A percentile compares a stretch with the other conserved stretches of the same genome.
Evolutionary conservation across 768 basidiomycete species (phyloP).

Genomic region (Paxillus involutus): DNA sequence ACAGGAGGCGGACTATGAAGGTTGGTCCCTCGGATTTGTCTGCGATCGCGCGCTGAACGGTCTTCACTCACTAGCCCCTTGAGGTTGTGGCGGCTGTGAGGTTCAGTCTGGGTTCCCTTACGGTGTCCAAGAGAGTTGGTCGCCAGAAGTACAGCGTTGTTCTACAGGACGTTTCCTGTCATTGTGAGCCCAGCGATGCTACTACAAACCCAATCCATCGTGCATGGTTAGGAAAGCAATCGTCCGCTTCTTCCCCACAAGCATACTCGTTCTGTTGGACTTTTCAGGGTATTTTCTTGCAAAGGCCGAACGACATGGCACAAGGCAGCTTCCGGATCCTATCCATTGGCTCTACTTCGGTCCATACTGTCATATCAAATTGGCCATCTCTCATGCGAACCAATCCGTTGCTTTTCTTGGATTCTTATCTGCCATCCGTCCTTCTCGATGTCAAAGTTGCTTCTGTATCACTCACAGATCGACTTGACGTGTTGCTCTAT

Average conservation of each 20-base stretch:
- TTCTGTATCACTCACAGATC: constrained; percentile 51
- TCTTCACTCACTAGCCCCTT: constrained; percentile 13
- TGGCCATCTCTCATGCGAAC: constrained; percentile 59
- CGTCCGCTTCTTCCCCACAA: constrained; percentile 30
- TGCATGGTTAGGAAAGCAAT: constrained; percentile 54
- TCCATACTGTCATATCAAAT: constrained; percentile 46
- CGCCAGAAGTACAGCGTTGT: constrained; percentile 41
- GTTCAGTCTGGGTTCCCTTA: constrained; percentile 48
- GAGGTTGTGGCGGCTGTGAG: constrained; percentile 38
- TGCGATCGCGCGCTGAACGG: neutral
- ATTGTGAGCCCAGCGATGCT: constrained; percentile 49
- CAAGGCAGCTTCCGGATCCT: constrained; percentile 25
- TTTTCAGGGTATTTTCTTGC: constrained; percentile 43
- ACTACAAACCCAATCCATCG: constrained; percentile 44
- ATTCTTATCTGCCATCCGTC: constrained; percentile 59
- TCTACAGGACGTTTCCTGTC: constrained; percentile 40
- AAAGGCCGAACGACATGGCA: constrained; percentile 39
- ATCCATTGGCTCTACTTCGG: constrained; percentile 33
- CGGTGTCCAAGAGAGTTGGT: constrained; percentile 39
- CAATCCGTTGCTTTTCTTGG: constrained; percentile 31
- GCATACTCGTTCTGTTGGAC: constrained; percentile 47
- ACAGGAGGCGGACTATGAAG: constrained; percentile 17
- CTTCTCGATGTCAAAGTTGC: constrained; percentile 45
- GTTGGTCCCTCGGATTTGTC: constrained; percentile 9
- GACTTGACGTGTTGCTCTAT: constrained; percentile 49